phyloP scores from a whole-genome alignment of 305 asterid genomes.

The Solanum hybrid region DNA sequence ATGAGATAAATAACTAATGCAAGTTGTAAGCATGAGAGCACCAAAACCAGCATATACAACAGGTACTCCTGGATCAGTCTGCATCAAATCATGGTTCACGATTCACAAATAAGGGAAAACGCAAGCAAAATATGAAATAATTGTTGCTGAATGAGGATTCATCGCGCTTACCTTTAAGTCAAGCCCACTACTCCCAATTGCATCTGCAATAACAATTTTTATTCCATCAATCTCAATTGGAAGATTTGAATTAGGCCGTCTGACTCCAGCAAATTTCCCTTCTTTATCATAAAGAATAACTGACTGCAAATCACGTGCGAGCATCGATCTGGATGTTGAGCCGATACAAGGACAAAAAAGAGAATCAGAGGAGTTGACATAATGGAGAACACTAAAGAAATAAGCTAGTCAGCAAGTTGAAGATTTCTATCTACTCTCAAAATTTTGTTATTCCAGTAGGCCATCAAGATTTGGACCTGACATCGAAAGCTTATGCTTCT shows the following conservation, averaged over 20 bases:
- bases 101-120: not conserved
- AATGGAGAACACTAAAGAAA: not conserved
- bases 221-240: conserved; percentile 72
- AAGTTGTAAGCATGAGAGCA: conserved; percentile 83
- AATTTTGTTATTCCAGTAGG: not conserved
- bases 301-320: conserved; percentile 91
- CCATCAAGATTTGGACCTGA: not conserved
- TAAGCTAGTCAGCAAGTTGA: not conserved
- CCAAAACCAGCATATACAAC: conserved; percentile 88
- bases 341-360: not conserved
- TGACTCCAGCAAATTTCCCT: conserved; percentile 83
- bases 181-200: conserved; percentile 81
- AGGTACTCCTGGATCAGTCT: conserved; percentile 95
- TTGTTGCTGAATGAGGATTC: not conserved
- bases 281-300: conserved; percentile 70
- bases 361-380: not conserved
- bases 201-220: conserved; percentile 51
- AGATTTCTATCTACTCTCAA: not conserved
- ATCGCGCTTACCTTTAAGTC: conserved; percentile 52
- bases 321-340: conserved; percentile 54
- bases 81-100: conserved; percentile 5
- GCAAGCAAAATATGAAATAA: not conserved
- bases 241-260: conserved; percentile 81
- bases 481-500: not conserved
- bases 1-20: conserved; percentile 74